Base-by-base conservation (phyloP, 306 rosid genomes). In the Potentilla sterilis region DNA sequence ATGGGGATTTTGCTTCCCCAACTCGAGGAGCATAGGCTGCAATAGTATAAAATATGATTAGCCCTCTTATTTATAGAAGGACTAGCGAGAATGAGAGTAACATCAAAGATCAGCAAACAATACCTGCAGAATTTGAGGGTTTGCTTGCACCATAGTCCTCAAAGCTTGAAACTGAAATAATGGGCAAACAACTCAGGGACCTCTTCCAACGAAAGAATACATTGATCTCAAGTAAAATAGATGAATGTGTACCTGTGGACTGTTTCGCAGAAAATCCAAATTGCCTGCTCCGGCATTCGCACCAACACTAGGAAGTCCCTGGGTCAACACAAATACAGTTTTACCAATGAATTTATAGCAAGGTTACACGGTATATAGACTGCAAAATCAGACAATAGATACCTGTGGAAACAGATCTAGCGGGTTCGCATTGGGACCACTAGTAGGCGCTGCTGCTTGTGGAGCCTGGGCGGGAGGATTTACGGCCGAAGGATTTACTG, bases 11-110 rank as follows among this genome's bases (percentile, higher is more conserved):
- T 83, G 87, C 51, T 83, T 80, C 49, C 84, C 87, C 8, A 83
- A 69, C 82, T 83, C 87, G 43, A 80, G 87, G 65, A 83, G 87
- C 87, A 83, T 83, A 22, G 87, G 87, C 87, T 83, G 74, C 74
- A 59, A 77, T 46, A 72, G 41, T 42, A 46, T 58, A 34, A 19
- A 21, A 59, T n/a, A 24, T 21, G 59, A 3, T 44, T 18, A 62
- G 44, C 48, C 15, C 52, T 55, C 47, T 34, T 7, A 15, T 28
- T 35, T 41, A 57, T 7, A 46, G 35, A 43, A 34, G 9, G 16
- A 49, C n/a, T 22, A 21, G 63, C 67, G 52, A 62, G 41, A 52
- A 34, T 44, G 12, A 44, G 52, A 57, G 41, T 14, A 48, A n/a
- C 28, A 51, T 19, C 28, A n/a, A 61, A 37, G n/a, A 61, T 57